A percentile compares a stretch with the other conserved stretches of the same genome.
Evolutionary conservation across 1,284 basidiomycete genomes (phyloP).

Genomic region (Hemileia vastatrix): DNA sequence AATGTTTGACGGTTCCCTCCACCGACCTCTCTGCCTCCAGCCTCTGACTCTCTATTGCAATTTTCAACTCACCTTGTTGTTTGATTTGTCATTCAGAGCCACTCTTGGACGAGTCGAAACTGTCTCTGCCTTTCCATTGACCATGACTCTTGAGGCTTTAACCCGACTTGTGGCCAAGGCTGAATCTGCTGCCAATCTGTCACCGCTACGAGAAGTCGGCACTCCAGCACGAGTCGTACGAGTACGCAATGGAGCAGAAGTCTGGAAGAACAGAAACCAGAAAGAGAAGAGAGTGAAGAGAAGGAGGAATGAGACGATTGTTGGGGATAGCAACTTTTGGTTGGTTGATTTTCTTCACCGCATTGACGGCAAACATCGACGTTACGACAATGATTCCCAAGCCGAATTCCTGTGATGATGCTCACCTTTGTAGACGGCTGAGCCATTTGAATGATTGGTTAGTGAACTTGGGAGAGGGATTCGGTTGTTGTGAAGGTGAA

Average conservation of each 20-base stretch:
- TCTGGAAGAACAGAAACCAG: background rate
- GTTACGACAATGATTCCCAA: too few species aligned
- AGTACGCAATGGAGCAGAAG: background rate
- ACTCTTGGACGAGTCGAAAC: background rate
- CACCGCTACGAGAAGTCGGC: background rate
- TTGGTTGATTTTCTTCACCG: background rate
- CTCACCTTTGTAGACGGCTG: background rate
- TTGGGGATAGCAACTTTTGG: background rate
- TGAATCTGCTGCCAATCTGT: background rate
- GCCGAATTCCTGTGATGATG: background rate
- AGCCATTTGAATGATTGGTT: background rate
- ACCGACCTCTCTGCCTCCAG: background rate
- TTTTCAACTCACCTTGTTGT: background rate
- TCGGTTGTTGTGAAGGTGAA: background rate
- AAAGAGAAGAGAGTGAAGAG: background rate
- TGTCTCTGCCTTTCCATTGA: background rate
- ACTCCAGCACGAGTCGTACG: background rate
- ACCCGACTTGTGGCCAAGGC: background rate
- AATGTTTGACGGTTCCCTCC: background rate
- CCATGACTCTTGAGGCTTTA: background rate
- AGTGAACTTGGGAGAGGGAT: background rate
- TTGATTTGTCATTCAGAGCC: background rate
- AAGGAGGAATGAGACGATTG: background rate
- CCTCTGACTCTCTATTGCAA: background rate
- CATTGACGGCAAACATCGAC: background rate